Conservation (phyloP, 352 stramenopile genomes). For the Phytophthora kernoviae region DNA sequence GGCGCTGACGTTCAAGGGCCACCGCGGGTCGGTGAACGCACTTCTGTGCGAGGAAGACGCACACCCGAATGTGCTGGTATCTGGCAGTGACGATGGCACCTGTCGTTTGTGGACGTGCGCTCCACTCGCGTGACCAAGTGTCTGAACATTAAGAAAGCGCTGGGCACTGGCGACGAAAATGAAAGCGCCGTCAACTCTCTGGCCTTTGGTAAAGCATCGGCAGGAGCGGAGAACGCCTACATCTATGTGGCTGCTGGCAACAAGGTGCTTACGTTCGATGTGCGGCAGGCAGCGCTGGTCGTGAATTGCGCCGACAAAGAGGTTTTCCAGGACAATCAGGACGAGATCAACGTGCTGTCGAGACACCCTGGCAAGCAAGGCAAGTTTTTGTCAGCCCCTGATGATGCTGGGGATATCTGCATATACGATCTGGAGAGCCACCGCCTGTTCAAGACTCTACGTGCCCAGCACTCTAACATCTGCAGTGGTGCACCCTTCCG, state of each 20-base stretch:
- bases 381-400: constrained; percentile 64
- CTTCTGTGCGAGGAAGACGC: constrained; percentile 59
- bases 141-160: constrained; percentile 64
- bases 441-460: constrained; percentile 65
- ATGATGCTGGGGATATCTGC: constrained; percentile 73
- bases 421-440: constrained; percentile 68
- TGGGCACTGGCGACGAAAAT: constrained; percentile 35
- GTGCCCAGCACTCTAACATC: constrained; percentile 71
- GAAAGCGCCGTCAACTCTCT: constrained; percentile 71
- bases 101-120: constrained; percentile 74
- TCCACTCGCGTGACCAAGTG: constrained; percentile 59
- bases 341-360: constrained; percentile 73
- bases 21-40: constrained; percentile 62
- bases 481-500: constrained; percentile 72
- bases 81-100: constrained; percentile 71
- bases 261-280: constrained; percentile 74
- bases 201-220: constrained; percentile 45
- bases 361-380: constrained; percentile 51
- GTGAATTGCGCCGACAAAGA: constrained; percentile 57
- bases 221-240: constrained; percentile 32
- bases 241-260: constrained; percentile 65
- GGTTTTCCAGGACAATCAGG: constrained; percentile 63
- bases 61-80: constrained; percentile 60
- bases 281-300: constrained; percentile 62
- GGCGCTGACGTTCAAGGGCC: constrained; percentile 58